A percentile compares a stretch with the other conserved stretches of the same genome.
Conservation (phyloP, 768 basidiomycete genomes). For the Pleurotus citrinopileatus region DNA sequence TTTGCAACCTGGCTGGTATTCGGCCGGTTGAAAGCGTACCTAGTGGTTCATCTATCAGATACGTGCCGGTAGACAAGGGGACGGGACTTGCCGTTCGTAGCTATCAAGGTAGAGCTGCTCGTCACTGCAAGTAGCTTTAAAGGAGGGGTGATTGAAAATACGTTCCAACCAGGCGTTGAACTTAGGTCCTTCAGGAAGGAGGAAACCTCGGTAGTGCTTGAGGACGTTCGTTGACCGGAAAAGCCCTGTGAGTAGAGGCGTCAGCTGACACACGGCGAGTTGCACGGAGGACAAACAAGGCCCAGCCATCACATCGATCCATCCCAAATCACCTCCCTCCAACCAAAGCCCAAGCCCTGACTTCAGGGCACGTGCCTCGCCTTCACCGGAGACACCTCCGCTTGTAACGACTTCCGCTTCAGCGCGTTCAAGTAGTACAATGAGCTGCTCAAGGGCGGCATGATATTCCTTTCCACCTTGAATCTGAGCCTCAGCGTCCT, state of each 20-base stretch:
- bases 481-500: constrained; percentile 51
- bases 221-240: constrained; percentile 58
- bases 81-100: constrained; percentile 55
- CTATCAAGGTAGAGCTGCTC: constrained; percentile 67
- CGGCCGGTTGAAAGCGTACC: constrained; percentile 78
- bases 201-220: not conserved
- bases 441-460: constrained; percentile 46
- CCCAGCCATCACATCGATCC: constrained; percentile 65
- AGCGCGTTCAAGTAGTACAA: constrained; percentile 53
- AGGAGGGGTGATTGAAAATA: constrained; percentile 25
- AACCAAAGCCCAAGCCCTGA: constrained; percentile 59
- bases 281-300: constrained; percentile 59
- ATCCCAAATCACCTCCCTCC: constrained; percentile 53
- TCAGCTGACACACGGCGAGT: constrained; percentile 3
- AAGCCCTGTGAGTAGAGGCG: constrained; percentile 50
- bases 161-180: not conserved
- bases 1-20: constrained; percentile 76
- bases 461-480: constrained; percentile 51
- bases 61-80: not conserved
- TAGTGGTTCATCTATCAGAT: not conserved
- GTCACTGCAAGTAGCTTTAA: constrained; percentile 67
- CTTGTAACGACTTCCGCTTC: constrained; percentile 39
- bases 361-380: constrained; percentile 32
- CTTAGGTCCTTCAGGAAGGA: not conserved
- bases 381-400: constrained; percentile 38